Evolutionary conservation across 768 basidiomycete species (phyloP).

Genomic region (Tulasnella calospora): DNA sequence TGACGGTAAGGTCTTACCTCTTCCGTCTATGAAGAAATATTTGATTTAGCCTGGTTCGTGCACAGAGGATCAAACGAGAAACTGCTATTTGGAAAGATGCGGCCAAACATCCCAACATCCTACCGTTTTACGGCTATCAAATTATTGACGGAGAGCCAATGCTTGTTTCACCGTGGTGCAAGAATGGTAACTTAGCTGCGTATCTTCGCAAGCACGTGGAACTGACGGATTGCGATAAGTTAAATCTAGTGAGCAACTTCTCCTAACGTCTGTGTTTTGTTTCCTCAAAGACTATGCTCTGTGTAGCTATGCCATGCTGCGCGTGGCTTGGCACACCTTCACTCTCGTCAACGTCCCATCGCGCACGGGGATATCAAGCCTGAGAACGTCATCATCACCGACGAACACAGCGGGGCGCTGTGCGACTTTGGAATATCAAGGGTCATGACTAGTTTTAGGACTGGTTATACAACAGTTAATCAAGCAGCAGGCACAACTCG

Average conservation of each 20-base stretch:
- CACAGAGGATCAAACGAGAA: neutral
- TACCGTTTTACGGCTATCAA: neutral
- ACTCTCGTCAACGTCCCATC: neutral
- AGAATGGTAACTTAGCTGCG: neutral
- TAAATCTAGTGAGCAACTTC: neutral
- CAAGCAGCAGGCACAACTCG: neutral
- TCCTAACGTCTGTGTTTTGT: neutral
- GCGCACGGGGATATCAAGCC: constrained; percentile 13
- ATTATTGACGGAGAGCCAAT: neutral
- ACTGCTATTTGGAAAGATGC: neutral
- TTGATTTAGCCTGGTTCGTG: neutral
- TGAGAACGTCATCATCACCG: neutral
- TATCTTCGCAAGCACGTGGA: neutral
- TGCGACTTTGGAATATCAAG: neutral
- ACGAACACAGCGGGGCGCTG: neutral
- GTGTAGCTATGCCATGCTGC: neutral
- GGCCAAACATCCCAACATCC: neutral
- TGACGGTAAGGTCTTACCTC: neutral
- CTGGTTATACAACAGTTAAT: neutral
- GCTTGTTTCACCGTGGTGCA: constrained; percentile 5
- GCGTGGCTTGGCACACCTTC: neutral
- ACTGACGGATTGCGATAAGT: neutral
- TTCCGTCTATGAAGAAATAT: neutral
- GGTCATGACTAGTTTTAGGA: neutral
- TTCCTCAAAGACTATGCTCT: neutral